These are phyloP conservation scores for Epichloe bromicola DNA, from an alignment of 2,329 filamentous ascomycete species.

Conservation along the genomic window DNA sequence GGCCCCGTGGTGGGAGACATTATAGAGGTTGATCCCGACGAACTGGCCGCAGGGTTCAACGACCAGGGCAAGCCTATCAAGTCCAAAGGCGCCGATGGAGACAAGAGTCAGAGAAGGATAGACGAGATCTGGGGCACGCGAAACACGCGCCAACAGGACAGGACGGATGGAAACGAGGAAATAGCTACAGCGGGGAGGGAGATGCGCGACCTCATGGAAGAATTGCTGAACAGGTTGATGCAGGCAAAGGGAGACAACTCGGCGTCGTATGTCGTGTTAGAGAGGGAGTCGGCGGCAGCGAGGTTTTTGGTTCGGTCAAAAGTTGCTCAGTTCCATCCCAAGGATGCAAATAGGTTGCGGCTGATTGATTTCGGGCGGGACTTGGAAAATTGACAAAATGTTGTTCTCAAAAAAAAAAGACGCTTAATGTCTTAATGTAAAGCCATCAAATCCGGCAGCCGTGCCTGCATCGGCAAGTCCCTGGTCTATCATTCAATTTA, in stretches of 20 bases:
- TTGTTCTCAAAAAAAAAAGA: too few relatives aligned
- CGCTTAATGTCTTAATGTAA: too few relatives aligned
- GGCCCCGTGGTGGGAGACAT: slow-evolving; percentile 70
- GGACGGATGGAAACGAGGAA: slow-evolving; percentile 27
- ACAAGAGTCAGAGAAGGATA: slow-evolving; percentile 45
- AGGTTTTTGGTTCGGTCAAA: slow-evolving; percentile 53
- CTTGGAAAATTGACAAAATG: slow-evolving; percentile 35
- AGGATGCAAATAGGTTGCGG: slow-evolving; percentile 44
- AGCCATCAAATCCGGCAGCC: too few relatives aligned
- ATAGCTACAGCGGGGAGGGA: slow-evolving; percentile 38
- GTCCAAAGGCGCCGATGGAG: slow-evolving; percentile 26
- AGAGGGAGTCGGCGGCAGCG: slow-evolving; percentile 47
- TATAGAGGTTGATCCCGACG: slow-evolving; percentile 48
- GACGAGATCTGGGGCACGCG: slow-evolving; percentile 47
- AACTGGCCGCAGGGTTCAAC: slow-evolving; percentile 46
- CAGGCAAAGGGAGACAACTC: slow-evolving; percentile 41
- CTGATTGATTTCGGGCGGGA: slow-evolving; percentile 53
- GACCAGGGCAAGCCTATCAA: slow-evolving; percentile 44
- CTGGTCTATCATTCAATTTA: too few relatives aligned
- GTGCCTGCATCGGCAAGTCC: too few relatives aligned
- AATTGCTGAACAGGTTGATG: slow-evolving; percentile 44
- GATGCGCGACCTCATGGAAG: slow-evolving; percentile 47
- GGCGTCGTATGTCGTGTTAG: slow-evolving; percentile 44
- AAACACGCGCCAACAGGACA: slow-evolving; percentile 8
- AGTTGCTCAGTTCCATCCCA: slow-evolving; percentile 53